A percentile compares a stretch with the other conserved stretches of the same genome.
These are phyloP conservation scores for Trichoderma polysporum DNA, from an alignment of 2,329 filamentous ascomycete species.

Conservation along the genomic window DNA sequence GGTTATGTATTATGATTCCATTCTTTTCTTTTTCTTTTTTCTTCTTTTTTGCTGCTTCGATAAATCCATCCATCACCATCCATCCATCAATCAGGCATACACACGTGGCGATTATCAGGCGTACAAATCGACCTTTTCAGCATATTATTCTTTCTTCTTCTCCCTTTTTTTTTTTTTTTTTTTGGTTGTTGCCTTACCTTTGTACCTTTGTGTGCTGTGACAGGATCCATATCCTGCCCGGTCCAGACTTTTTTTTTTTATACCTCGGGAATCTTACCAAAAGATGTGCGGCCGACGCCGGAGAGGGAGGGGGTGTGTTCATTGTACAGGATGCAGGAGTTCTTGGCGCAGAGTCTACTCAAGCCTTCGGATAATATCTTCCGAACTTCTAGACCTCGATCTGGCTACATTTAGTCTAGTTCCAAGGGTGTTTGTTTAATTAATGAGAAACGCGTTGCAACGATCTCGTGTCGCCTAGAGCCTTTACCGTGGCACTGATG, in stretches of 20 bases:
- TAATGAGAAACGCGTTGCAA: constrained; percentile 16
- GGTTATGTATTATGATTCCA: not conserved
- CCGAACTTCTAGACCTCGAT: constrained; percentile 17
- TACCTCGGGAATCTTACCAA: not conserved
- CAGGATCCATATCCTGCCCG: not conserved
- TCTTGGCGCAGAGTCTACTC: not conserved
- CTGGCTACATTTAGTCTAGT: constrained; percentile 1
- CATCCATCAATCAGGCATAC: not conserved
- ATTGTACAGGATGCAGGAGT: not conserved
- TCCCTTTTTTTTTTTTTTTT: not conserved
- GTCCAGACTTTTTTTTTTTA: not conserved
- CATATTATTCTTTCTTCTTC: not conserved
- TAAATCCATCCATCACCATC: not conserved
- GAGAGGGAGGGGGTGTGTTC: not conserved
- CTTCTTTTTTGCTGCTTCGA: not conserved
- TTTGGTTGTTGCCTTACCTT: too few relatives aligned
- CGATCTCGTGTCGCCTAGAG: not conserved
- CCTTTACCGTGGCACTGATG: not conserved
- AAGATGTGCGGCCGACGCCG: not conserved
- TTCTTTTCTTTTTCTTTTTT: not conserved
- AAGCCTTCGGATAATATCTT: constrained; percentile 1
- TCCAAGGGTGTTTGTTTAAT: constrained; percentile 12
- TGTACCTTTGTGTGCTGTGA: not conserved
- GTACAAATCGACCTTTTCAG: not conserved
- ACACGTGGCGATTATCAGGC: not conserved